Conservation (phyloP, 1,284 basidiomycete species). For the Ustilago bromivora region DNA sequence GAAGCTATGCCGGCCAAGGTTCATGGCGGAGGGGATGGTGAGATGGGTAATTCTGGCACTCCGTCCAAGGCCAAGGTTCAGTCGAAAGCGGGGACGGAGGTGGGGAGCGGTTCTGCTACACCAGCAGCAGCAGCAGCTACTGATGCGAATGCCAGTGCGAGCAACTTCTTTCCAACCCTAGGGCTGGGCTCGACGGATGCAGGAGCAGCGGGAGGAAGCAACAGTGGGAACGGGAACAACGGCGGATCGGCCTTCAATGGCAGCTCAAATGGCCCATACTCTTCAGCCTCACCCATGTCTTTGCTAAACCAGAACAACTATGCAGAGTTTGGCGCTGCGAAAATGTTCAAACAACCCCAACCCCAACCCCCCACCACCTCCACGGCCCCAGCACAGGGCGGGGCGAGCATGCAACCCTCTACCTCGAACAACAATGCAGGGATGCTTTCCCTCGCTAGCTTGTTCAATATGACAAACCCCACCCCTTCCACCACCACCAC, state of each 20-base stretch:
- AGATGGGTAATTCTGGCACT: constrained; percentile 5
- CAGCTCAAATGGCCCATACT: constrained; percentile 36
- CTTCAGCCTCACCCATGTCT: constrained; percentile 35
- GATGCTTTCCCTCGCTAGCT: constrained; percentile 34
- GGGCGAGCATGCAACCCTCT: constrained; percentile 20
- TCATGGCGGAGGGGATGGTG: not conserved
- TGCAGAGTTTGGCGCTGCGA: constrained; percentile 18
- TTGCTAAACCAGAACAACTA: constrained; percentile 31
- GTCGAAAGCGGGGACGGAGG: not conserved
- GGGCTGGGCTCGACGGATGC: constrained; percentile 8
- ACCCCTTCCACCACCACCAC: not conserved
- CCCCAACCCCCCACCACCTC: not conserved
- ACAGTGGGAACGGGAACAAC: not conserved
- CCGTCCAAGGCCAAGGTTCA: constrained; percentile 23
- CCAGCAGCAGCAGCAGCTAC: constrained; percentile 4
- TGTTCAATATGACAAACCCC: constrained; percentile 19
- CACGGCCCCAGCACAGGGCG: not conserved
- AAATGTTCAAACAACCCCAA: constrained; percentile 38
- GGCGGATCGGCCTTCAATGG: constrained; percentile 10
- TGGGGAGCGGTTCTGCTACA: not conserved
- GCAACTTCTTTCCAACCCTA: constrained; percentile 33
- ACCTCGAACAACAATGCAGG: constrained; percentile 16
- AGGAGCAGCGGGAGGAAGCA: not conserved
- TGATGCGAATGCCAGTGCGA: not conserved
- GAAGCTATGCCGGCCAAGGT: constrained; percentile 43